Base-by-base conservation (phyloP, 2,329 filamentous ascomycete species). In the Penicillium italicum region DNA sequence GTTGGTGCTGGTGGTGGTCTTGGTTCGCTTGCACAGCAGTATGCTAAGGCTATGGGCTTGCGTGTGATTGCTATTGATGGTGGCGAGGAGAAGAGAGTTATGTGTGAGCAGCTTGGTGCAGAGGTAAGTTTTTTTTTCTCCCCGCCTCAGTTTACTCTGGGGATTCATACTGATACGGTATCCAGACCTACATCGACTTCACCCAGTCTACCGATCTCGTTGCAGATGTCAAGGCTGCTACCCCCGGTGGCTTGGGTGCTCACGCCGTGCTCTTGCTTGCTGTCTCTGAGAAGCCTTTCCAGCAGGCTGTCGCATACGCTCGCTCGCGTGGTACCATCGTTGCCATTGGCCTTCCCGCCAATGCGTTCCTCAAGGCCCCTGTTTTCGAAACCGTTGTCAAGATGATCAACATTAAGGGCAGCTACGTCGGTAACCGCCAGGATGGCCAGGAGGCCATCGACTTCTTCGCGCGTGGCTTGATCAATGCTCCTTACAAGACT, bases 391-490 rank as follows among this genome's bases (percentile, higher is more conserved):
- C 88, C 8, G 93, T 97, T 60, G 81, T 93, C 70, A 82, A 87
- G 77, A 96, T 96, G 91, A 86, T 97, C 78, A 86, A 77, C 67
- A 97, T 97, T 81, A 90, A 90, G 80, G 92, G 92, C 58, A 91
- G 86, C 66, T 97, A 97, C 72, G 93, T 97, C 64, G 93, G 93
- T 55, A 97, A 96, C 80, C 85, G 93, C 64, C 86, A 88, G 72
- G 93, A 97, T 72, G 88, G 86, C 1, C 84, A 86, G 50, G 93
- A 97, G 79, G 92, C 93, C 3, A 80, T 97, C 60, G 92, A 97
- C 64, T 97, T 97, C 79, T 97, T 85, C 80, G 79, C 82, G 55
- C 82, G 88, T 22, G 93, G 93, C 16, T 77, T 95, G 61, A 92
- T 97, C 82, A 88, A 90, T 71, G 86, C 86, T 5, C 93, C 93